phyloP scores from a whole-genome alignment of 768 basidiomycete genomes.

The Collybia sordida region DNA sequence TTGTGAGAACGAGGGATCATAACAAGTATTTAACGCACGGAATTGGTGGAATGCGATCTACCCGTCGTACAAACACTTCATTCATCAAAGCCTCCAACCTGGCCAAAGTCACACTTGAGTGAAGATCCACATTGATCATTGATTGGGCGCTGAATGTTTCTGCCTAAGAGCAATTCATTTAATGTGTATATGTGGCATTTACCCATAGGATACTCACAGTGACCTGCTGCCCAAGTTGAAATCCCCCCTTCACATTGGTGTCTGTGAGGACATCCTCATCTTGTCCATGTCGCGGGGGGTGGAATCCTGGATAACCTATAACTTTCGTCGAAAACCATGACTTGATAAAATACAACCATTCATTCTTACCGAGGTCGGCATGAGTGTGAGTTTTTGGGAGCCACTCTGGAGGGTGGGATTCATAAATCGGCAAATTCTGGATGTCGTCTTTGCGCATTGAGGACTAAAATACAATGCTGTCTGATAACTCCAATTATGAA shows the following conservation, averaged over 20 bases:
- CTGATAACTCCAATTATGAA: constrained; percentile 1
- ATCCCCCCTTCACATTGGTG: constrained; percentile 65
- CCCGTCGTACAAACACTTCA: constrained; percentile 66
- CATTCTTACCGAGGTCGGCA: constrained; percentile 65
- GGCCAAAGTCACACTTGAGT: constrained; percentile 48
- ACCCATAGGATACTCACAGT: constrained; percentile 42
- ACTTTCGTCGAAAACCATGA: background rate
- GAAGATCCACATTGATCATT: constrained; percentile 49
- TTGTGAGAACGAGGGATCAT: background rate
- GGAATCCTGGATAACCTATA: constrained; percentile 73
- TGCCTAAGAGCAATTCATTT: constrained; percentile 37
- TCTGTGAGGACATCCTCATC: constrained; percentile 74
- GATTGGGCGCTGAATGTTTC: constrained; percentile 63
- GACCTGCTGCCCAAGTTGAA: constrained; percentile 51
- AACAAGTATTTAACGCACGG: constrained; percentile 49
- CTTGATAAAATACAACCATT: background rate
- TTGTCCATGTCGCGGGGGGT: constrained; percentile 72
- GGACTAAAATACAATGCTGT: constrained; percentile 4
- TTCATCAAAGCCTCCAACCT: constrained; percentile 77
- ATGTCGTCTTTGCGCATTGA: constrained; percentile 37
- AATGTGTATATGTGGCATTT: background rate
- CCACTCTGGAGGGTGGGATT: constrained; percentile 72
- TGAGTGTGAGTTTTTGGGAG: constrained; percentile 62
- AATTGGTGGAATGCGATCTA: constrained; percentile 53
- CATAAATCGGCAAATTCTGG: constrained; percentile 49